phyloP scores from a whole-genome alignment of 305 asterid species.

The Solanum hybrid region DNA sequence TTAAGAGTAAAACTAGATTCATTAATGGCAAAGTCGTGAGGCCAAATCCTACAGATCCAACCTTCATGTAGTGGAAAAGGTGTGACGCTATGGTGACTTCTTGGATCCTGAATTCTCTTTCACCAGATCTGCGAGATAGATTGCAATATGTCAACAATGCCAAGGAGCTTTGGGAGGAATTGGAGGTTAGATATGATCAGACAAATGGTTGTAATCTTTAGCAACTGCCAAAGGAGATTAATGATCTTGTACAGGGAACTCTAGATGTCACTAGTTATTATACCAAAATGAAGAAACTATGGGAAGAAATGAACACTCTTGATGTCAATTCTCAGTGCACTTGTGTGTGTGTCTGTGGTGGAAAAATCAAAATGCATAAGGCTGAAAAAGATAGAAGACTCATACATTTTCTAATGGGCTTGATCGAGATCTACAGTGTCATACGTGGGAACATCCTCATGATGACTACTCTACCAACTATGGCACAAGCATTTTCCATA shows the following conservation, averaged over 20 bases:
- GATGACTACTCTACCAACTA: neutral
- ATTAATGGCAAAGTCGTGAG: neutral
- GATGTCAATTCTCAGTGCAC: too few relatives aligned
- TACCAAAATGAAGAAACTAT: too few relatives aligned
- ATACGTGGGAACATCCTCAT: neutral
- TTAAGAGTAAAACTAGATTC: neutral
- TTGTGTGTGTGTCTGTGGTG: neutral
- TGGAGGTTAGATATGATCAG: neutral
- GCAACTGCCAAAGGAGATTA: neutral
- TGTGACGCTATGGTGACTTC: too few relatives aligned
- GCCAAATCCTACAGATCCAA: neutral
- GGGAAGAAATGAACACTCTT: too few relatives aligned
- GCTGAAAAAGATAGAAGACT: neutral
- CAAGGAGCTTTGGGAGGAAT: neutral
- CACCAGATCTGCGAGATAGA: too few relatives aligned
- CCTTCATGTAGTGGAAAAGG: too few relatives aligned
- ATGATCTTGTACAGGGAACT: neutral
- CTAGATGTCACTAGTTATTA: neutral
- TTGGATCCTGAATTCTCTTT: too few relatives aligned
- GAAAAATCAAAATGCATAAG: neutral
- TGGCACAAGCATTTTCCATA: too few relatives aligned
- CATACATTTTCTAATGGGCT: neutral
- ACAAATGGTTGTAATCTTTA: neutral
- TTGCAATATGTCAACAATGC: too few relatives aligned
- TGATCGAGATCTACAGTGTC: neutral